Percentiles rank a stretch among this genome's conserved stretches.
phyloP scores from a whole-genome alignment of 176 grass and related monocot genomes.

The Ensete glaucum region DNA sequence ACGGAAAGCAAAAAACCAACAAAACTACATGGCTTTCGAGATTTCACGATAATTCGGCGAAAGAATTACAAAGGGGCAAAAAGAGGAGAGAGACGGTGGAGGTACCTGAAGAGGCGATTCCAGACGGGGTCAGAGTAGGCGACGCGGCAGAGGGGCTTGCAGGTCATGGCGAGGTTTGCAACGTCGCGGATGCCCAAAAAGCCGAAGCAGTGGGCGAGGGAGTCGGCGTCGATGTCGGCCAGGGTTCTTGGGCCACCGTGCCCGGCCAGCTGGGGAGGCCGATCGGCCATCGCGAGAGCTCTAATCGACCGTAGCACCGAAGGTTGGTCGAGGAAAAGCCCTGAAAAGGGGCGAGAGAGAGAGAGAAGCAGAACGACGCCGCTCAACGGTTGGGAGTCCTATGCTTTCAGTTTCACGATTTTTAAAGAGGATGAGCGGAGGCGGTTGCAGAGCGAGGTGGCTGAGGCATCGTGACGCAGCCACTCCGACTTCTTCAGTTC shows the following conservation, averaged over 20 bases:
- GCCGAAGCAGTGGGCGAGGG: constrained; percentile 49
- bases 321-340: not conserved
- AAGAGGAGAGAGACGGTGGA: not conserved
- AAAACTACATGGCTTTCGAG: not conserved
- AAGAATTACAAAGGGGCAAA: not conserved
- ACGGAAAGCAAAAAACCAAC: not conserved
- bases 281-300: constrained; percentile 1
- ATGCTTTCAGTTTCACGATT: too few species aligned
- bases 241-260: constrained; percentile 27
- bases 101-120: constrained; percentile 60
- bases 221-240: constrained; percentile 52
- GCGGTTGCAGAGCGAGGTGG: too few species aligned
- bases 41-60: not conserved
- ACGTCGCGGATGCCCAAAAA: constrained; percentile 49
- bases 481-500: too few species aligned
- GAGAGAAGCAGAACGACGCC: not conserved
- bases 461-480: too few species aligned
- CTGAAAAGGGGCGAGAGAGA: not conserved
- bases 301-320: too few species aligned
- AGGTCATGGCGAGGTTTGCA: constrained; percentile 52
- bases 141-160: constrained; percentile 41
- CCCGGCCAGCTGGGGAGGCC: not conserved
- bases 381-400: not conserved
- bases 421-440: too few species aligned
- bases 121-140: constrained; percentile 67